These are phyloP conservation scores for Linnemannia schmuckeri DNA, from an alignment of 192 early-diverging fungal genomes.

Conservation along the genomic window DNA sequence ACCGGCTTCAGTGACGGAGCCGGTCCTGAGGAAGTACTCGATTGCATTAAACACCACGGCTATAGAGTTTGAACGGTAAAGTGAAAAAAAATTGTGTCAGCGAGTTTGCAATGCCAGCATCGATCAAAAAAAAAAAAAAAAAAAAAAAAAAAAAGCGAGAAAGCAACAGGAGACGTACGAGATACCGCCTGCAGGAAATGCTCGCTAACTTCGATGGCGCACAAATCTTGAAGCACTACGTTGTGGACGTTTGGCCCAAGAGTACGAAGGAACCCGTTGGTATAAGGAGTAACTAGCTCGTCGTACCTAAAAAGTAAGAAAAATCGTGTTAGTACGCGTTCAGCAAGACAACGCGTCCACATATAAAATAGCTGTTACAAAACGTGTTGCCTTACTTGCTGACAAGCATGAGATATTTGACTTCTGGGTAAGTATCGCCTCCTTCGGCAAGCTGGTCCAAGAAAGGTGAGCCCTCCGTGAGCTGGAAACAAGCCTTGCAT, in stretches of 20 bases:
- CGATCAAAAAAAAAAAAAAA: background rate
- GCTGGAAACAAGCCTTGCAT: conserved; percentile 20
- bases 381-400: conserved; percentile 14
- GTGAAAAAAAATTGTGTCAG: background rate
- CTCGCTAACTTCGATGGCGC: background rate
- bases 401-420: conserved; percentile 22
- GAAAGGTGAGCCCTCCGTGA: background rate
- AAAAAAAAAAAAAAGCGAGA: background rate
- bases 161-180: conserved; percentile 6
- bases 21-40: conserved; percentile 1
- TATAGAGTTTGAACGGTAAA: background rate
- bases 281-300: conserved; percentile 8
- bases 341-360: too few species aligned
- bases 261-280: background rate
- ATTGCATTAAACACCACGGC: conserved; percentile 13
- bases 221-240: background rate
- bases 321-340: too few species aligned
- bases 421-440: conserved; percentile 7
- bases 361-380: too few species aligned
- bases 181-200: background rate
- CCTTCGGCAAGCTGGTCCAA: background rate
- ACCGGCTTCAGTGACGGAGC: background rate
- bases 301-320: background rate
- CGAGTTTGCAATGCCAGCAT: too few species aligned
- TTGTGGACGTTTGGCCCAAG: conserved; percentile 1